Evolutionary conservation across 208 protist genomes (phyloP).

Genomic region (Balamuthia mandrillaris): DNA sequence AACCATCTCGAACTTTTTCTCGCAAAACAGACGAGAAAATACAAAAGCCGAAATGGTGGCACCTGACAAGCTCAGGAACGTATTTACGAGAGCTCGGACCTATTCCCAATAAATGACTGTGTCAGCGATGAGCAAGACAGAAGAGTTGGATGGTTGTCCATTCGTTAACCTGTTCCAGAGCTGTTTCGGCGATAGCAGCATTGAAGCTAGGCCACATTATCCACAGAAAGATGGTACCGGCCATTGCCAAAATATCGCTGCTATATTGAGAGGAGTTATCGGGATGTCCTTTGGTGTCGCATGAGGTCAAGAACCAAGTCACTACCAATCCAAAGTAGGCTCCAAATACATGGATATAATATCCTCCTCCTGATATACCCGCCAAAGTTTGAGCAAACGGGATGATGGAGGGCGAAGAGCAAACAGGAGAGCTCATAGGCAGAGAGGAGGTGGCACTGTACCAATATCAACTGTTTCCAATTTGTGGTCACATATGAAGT

Average conservation of each 20-base stretch:
- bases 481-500: neutral
- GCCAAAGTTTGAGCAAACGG: neutral
- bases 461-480: neutral
- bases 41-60: neutral
- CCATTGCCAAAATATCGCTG: slow-evolving; percentile 40
- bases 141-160: neutral
- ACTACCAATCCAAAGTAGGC: slow-evolving; percentile 46
- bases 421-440: neutral
- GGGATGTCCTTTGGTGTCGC: neutral
- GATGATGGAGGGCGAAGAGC: neutral
- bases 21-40: neutral
- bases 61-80: slow-evolving; percentile 6
- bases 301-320: slow-evolving; percentile 16
- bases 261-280: slow-evolving; percentile 34
- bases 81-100: slow-evolving; percentile 40
- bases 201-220: slow-evolving; percentile 55
- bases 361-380: neutral
- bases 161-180: neutral
- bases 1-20: slow-evolving; percentile 26
- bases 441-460: neutral
- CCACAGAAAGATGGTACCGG: slow-evolving; percentile 49
- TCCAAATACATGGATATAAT: slow-evolving; percentile 47
- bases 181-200: neutral
- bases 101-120: neutral
- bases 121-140: neutral